phyloP scores from a whole-genome alignment of 805 yeast genomes.

The Zygosaccharomyces bailii region DNA sequence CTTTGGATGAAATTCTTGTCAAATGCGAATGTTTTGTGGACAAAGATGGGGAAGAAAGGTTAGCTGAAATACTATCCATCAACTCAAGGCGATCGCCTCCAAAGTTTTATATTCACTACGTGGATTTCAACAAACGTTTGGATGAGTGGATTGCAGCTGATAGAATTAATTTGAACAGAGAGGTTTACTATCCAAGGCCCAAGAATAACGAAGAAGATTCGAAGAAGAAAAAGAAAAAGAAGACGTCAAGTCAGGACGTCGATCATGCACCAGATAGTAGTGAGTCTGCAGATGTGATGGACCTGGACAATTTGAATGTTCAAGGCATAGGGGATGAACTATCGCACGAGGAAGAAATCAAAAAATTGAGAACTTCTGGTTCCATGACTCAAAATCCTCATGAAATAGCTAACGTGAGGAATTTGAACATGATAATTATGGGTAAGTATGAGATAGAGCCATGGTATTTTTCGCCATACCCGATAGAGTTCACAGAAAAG shows the following conservation, averaged over 20 bases:
- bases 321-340: slow-evolving; percentile 73
- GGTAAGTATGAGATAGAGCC: slow-evolving; percentile 95
- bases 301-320: slow-evolving; percentile 76
- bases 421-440: slow-evolving; percentile 70
- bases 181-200: slow-evolving; percentile 67
- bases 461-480: slow-evolving; percentile 98
- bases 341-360: slow-evolving; percentile 87
- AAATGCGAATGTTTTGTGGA: slow-evolving; percentile 82
- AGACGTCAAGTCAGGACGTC: slow-evolving; percentile 31
- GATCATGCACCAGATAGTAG: slow-evolving; percentile 27
- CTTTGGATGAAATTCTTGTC: slow-evolving; percentile 51
- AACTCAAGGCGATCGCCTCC: slow-evolving; percentile 72
- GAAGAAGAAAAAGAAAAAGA: slow-evolving; percentile 34
- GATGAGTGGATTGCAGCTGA: slow-evolving; percentile 89
- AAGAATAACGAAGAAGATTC: slow-evolving; percentile 46
- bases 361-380: slow-evolving; percentile 89
- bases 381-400: slow-evolving; percentile 90
- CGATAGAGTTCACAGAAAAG: slow-evolving; percentile 88
- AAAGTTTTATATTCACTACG: slow-evolving; percentile 89
- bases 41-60: slow-evolving; percentile 74
- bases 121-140: slow-evolving; percentile 89
- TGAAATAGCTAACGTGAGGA: slow-evolving; percentile 88
- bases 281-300: slow-evolving; percentile 63
- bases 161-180: slow-evolving; percentile 67
- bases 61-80: slow-evolving; percentile 81